Percentiles rank a stretch among this genome's conserved stretches.
Evolutionary conservation across 2,329 filamentous ascomycete genomes (phyloP).

Genomic region (Bipolaris zeicola): DNA sequence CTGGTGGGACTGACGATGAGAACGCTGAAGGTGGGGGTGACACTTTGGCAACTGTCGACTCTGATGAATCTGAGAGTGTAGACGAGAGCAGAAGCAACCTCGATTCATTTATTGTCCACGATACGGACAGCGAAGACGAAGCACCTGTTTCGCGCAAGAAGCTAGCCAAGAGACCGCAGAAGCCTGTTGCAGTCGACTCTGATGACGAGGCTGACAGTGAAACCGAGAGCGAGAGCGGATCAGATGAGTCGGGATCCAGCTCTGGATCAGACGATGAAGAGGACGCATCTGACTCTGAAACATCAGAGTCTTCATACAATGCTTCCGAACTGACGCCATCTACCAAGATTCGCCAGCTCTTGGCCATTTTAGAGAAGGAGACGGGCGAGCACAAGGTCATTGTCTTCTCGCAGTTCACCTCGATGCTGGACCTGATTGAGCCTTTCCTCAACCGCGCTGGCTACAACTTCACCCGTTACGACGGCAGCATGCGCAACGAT

Average conservation of each 20-base stretch:
- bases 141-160: slow-evolving; percentile 35
- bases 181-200: slow-evolving; percentile 61
- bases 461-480: slow-evolving; percentile 85
- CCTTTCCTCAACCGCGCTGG: slow-evolving; percentile 79
- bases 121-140: slow-evolving; percentile 50
- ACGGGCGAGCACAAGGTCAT: slow-evolving; percentile 90
- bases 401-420: slow-evolving; percentile 97
- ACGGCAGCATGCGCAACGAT: slow-evolving; percentile 94
- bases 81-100: slow-evolving; percentile 50
- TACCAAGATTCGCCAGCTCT: slow-evolving; percentile 87
- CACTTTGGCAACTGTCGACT: slow-evolving; percentile 74
- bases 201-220: slow-evolving; percentile 49
- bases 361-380: slow-evolving; percentile 80
- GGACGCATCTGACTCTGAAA: slow-evolving; percentile 51
- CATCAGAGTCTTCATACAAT: slow-evolving; percentile 49
- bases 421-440: slow-evolving; percentile 95
- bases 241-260: slow-evolving; percentile 35
- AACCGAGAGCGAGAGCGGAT: slow-evolving; percentile 49
- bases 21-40: slow-evolving; percentile 87
- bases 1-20: slow-evolving; percentile 85
- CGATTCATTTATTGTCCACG: slow-evolving; percentile 46
- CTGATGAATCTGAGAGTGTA: slow-evolving; percentile 66
- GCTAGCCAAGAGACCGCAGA: slow-evolving; percentile 48
- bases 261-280: slow-evolving; percentile 26
- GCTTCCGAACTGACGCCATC: slow-evolving; percentile 66